A percentile compares a stretch with the other conserved stretches of the same genome.
Conservation (phyloP, 768 basidiomycete genomes). For the Daedalea quercina region DNA sequence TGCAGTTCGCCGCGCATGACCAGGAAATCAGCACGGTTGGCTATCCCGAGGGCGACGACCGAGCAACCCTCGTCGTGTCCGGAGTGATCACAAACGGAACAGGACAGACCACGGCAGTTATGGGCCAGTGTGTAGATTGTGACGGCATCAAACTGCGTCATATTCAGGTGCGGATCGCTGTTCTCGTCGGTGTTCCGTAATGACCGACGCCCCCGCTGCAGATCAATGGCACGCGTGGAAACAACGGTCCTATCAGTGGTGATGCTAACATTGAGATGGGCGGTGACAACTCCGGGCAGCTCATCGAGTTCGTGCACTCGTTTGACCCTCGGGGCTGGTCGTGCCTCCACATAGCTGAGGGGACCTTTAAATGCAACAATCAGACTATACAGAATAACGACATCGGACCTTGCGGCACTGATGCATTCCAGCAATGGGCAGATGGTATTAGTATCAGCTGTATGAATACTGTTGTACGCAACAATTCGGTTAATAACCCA, state of each 20-base stretch:
- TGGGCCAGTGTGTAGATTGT: slow-evolving; percentile 57
- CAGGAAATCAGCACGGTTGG: slow-evolving; percentile 82
- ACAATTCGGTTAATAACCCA: slow-evolving; percentile 64
- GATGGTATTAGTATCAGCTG: slow-evolving; percentile 78
- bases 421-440: slow-evolving; percentile 67
- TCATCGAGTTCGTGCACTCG: slow-evolving; percentile 72
- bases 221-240: slow-evolving; percentile 68
- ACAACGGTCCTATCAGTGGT: slow-evolving; percentile 44
- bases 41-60: slow-evolving; percentile 58
- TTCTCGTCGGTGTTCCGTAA: neutral
- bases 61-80: slow-evolving; percentile 65
- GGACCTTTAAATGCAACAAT: slow-evolving; percentile 56
- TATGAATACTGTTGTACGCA: slow-evolving; percentile 49
- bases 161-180: slow-evolving; percentile 45
- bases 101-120: slow-evolving; percentile 69
- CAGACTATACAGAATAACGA: slow-evolving; percentile 73
- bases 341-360: slow-evolving; percentile 74
- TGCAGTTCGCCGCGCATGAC: slow-evolving; percentile 56
- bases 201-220: slow-evolving; percentile 20
- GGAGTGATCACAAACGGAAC: slow-evolving; percentile 56
- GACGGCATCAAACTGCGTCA: slow-evolving; percentile 58
- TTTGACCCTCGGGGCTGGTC: slow-evolving; percentile 79
- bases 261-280: slow-evolving; percentile 86
- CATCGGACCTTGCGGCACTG: slow-evolving; percentile 70
- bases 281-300: slow-evolving; percentile 61